Evolutionary conservation across 164 flowering plant species (phyloP), one percentile per base, ranked within the genome.

Genomic region (Saururus chinensis): DNA sequence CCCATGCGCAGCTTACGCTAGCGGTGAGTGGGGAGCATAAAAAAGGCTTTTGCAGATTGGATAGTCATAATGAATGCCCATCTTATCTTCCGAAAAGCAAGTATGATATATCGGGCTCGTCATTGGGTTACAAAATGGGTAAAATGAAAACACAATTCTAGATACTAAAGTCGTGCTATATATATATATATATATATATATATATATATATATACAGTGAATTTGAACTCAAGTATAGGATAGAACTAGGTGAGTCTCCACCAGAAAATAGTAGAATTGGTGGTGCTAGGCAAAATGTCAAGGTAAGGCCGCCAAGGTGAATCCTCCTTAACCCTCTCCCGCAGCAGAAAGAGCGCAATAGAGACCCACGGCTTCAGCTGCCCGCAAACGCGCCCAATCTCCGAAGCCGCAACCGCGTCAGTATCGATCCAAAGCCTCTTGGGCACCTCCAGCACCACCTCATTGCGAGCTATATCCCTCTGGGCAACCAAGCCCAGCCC

Each of bases 281-380:
- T 89, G 17, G 10, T 19, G 45, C 83, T 67, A 0, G 95, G 97
- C 60, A 93, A 88, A 20, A 86, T 69, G 66, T 82, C 84, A 40
- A 93, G 62, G 70, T 93, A 93, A 60, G 54, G 51, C 59, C 77
- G 58, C 96, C 90, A 90, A 7, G 57, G 57, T 0, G 97, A 89
- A 24, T 78, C 92, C 30, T 62, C 79, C 35, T 60, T 76, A 17
- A 64, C 35, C 81, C 78, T 92, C 79, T 93, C 97, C 22, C 80
- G 78, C 24, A 88, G 72, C 78, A 93, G 71, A 63, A 90, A 88
- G 76, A 93, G 75, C 63, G 96, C 92, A 30, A 93, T 85, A n/a
- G 85, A 66, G 20, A 88, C 66, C 98, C 97, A 90, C 0, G 95
- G 96, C 73, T 89, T 93, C 80, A 89, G 60, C 14, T 88, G 90